A percentile compares a stretch with the other conserved stretches of the same genome.
These are phyloP conservation scores for Phialemoniopsis sp. DNA, from an alignment of 2,329 filamentous ascomycete species.

Conservation along the genomic window DNA sequence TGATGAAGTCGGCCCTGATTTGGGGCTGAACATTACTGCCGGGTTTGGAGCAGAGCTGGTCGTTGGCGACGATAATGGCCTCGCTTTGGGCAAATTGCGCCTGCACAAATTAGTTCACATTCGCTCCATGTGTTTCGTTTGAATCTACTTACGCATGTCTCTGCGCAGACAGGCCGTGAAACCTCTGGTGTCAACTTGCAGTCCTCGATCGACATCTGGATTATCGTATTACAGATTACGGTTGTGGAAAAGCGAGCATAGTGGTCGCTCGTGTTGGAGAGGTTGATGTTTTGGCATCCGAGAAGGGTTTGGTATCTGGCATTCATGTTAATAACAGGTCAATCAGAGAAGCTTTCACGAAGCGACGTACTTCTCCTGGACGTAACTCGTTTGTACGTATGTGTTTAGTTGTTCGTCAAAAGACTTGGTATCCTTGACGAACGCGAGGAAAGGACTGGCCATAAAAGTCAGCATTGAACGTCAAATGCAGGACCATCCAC, in stretches of 20 bases:
- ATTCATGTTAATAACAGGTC: constrained; percentile 8
- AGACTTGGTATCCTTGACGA: constrained; percentile 68
- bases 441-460: constrained; percentile 77
- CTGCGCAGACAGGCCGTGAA: constrained; percentile 77
- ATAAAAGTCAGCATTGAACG: constrained; percentile 2
- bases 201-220: constrained; percentile 75
- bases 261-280: constrained; percentile 72
- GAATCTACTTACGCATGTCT: constrained; percentile 66
- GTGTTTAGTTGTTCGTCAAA: constrained; percentile 73
- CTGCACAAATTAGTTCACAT: constrained; percentile 30
- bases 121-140: not conserved
- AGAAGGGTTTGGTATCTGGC: constrained; percentile 75
- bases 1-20: constrained; percentile 88
- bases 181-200: constrained; percentile 64
- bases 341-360: not conserved
- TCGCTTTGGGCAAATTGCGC: constrained; percentile 86
- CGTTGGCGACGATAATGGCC: constrained; percentile 74
- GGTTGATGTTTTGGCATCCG: constrained; percentile 74
- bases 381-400: constrained; percentile 73
- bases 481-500: constrained; percentile 1
- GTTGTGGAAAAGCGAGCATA: constrained; percentile 94
- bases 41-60: constrained; percentile 65
- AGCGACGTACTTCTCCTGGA: constrained; percentile 66
- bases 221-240: constrained; percentile 87
- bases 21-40: constrained; percentile 64